phyloP scores from a whole-genome alignment of 345 rosid genomes.

The Toxicodendron radicans region DNA sequence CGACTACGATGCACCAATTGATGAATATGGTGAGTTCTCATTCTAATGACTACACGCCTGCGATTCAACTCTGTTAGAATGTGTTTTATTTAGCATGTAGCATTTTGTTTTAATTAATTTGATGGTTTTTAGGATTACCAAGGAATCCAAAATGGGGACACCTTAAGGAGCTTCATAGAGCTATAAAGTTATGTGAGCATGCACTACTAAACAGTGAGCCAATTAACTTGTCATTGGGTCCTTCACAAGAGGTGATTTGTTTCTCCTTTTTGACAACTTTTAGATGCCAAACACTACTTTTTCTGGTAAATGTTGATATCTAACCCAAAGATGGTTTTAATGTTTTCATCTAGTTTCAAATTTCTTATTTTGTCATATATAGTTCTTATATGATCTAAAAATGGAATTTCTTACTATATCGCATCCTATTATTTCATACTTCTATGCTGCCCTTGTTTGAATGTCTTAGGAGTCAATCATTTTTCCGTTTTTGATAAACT shows the following conservation, averaged over 20 bases:
- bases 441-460: background rate
- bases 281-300: background rate
- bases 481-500: background rate
- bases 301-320: background rate
- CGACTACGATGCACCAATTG: constrained; percentile 98
- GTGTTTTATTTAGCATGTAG: background rate
- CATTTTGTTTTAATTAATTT: background rate
- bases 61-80: background rate
- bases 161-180: constrained; percentile 80
- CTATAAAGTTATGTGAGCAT: constrained; percentile 74
- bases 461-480: background rate
- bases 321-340: background rate
- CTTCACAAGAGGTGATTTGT: constrained; percentile 60
- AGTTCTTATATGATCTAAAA: background rate
- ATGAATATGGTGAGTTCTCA: constrained; percentile 77
- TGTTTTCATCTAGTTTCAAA: background rate
- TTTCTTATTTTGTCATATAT: background rate
- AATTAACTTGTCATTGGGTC: constrained; percentile 55
- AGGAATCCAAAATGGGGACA: constrained; percentile 97
- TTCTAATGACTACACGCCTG: background rate
- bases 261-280: background rate
- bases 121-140: constrained; percentile 56
- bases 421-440: background rate
- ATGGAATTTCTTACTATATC: background rate
- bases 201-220: constrained; percentile 57